Conservation (phyloP, 257 asterid species). For the Gentiana straminea region DNA sequence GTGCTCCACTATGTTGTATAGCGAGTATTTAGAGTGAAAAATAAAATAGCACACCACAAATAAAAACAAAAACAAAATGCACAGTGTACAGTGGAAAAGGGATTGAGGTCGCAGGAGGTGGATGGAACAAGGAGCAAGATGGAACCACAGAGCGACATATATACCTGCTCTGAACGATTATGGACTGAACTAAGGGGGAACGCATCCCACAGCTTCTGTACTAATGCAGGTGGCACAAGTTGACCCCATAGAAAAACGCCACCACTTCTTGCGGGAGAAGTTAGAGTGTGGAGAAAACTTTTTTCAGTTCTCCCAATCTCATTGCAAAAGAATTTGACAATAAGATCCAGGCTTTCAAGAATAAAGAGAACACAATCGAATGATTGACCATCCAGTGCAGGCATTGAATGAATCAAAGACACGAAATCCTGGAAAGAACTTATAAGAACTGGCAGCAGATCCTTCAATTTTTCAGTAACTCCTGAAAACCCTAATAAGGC, state of each 20-base stretch:
- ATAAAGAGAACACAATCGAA: constrained; percentile 65
- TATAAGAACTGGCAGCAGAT: constrained; percentile 66
- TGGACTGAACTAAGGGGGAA: constrained; percentile 50
- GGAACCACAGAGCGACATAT: neutral
- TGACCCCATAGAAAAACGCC: constrained; percentile 18
- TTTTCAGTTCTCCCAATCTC: constrained; percentile 23
- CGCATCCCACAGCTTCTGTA: constrained; percentile 70
- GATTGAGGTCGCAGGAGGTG: neutral
- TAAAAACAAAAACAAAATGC: too few relatives aligned
- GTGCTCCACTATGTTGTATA: neutral
- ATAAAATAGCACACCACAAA: neutral
- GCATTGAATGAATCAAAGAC: constrained; percentile 31
- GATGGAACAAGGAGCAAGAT: neutral
- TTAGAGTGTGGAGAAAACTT: constrained; percentile 16
- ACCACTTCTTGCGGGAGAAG: constrained; percentile 19
- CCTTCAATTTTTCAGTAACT: constrained; percentile 40
- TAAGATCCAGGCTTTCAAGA: constrained; percentile 67
- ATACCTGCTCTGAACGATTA: neutral
- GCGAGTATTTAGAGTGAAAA: constrained; percentile 2
- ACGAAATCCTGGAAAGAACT: constrained; percentile 57
- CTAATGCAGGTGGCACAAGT: constrained; percentile 28
- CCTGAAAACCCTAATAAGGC: constrained; percentile 46
- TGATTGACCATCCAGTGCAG: constrained; percentile 49
- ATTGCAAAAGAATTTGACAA: constrained; percentile 33
- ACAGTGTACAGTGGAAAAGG: neutral